Evolutionary conservation across 768 basidiomycete species (phyloP), one percentile per base, ranked within the genome.

Genomic region (Hysterangium stoloniferum): DNA sequence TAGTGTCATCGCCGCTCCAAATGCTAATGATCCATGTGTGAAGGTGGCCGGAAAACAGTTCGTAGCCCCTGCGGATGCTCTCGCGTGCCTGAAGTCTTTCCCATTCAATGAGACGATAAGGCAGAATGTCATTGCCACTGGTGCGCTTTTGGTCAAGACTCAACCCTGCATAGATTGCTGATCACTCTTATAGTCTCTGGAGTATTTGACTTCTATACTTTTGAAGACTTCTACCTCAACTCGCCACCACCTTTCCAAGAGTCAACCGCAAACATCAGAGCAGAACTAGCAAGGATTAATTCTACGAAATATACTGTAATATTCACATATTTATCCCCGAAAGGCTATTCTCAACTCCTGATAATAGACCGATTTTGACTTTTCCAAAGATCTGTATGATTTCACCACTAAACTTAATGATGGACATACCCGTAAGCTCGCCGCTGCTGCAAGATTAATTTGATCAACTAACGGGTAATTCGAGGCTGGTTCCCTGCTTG

Each of bases 331-430:
- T n/a, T 9, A 19, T 25, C 5, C 43, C 6, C 4, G 11, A 45
- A 25, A 4, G 19, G n/a, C 13, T 9, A 9, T 20, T 9, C 9
- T 9, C 40, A 12, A 28, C 24, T 6, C n/a, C 22, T 28, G 38
- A 65, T 59, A 35, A 17, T 20, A 84, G 77, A 79, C 79, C 6
- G 80, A 83, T 55, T 84, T 79, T 53, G 80, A 80, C 58, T 82
- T 84, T 64, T 81, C 75, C 57, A 67, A 65, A 40, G 80, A 71
- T 34, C 57, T 84, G 15, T 81, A 75, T 53, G 68, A 78, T 47
- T 74, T 79, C 53, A 73, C 71, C 0, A 77, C 69, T 15, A 71
- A 71, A 43, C 56, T 84, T 38, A 82, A 84, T 57, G 80, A 82
- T 58, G 81, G 81, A 5, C 82, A 82, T 58, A 84, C 82, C 11